These are phyloP conservation scores for Suillus variegatus DNA, from an alignment of 768 basidiomycete genomes.

Conservation along the genomic window DNA sequence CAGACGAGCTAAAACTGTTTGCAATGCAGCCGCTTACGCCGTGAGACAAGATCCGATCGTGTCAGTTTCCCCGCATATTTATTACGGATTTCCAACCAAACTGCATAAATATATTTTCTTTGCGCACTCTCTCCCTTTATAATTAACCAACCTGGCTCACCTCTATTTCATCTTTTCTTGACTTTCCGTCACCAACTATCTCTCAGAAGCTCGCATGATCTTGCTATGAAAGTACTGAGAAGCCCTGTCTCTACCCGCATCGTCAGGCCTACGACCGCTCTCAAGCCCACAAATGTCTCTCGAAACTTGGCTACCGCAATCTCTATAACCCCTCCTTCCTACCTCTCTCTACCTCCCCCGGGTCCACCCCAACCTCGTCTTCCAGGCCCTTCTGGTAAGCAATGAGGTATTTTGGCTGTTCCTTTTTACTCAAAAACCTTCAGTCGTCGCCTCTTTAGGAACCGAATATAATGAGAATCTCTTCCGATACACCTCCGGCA, in stretches of 20 bases:
- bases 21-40: no score
- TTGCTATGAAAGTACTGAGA: conserved; percentile 13
- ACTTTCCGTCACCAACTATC: conserved; percentile 1
- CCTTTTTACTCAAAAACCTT: not conserved
- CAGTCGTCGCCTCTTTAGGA: conserved; percentile 7
- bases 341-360: conserved; percentile 14
- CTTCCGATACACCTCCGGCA: conserved; percentile 19
- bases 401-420: not conserved
- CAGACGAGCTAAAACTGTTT: no score
- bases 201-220: conserved; percentile 1
- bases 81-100: conserved; percentile 1
- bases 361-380: conserved; percentile 2
- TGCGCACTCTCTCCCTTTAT: not conserved
- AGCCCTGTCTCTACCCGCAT: conserved; percentile 4
- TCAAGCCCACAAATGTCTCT: conserved; percentile 3
- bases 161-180: conserved; percentile 10
- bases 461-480: conserved; percentile 11
- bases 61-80: conserved; percentile 17
- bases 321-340: conserved; percentile 14
- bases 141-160: conserved; percentile 7
- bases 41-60: conserved; percentile 11
- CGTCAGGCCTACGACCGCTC: conserved; percentile 6
- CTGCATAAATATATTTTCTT: not conserved
- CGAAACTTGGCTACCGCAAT: conserved; percentile 13
- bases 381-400: conserved; percentile 4